phyloP scores from a whole-genome alignment of 371 early-diverging fungal species.

The Rhizopus delemar region DNA sequence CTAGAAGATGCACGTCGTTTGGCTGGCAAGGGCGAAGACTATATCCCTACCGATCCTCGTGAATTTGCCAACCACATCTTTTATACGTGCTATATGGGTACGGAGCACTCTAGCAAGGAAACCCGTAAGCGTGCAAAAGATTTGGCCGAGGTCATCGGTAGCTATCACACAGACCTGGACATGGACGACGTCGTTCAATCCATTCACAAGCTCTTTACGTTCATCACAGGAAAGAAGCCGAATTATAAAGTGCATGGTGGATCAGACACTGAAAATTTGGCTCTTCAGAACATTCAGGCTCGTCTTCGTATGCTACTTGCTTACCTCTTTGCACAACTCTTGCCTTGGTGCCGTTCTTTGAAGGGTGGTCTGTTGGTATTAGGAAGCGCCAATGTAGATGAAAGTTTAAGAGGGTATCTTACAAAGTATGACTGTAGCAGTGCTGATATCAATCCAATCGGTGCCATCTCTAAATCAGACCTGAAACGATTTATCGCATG shows the following conservation, averaged over 20 bases:
- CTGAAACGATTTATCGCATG: slow-evolving; percentile 81
- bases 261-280: slow-evolving; percentile 84
- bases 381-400: slow-evolving; percentile 96
- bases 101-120: slow-evolving; percentile 84
- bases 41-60: slow-evolving; percentile 75
- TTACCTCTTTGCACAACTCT: slow-evolving; percentile 92
- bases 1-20: slow-evolving; percentile 76
- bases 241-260: slow-evolving; percentile 87
- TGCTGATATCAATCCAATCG: slow-evolving; percentile 97
- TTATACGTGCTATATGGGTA: slow-evolving; percentile 96
- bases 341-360: slow-evolving; percentile 87
- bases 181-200: slow-evolving; percentile 86
- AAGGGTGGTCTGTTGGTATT: slow-evolving; percentile 85
- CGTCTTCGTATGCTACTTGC: slow-evolving; percentile 94
- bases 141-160: slow-evolving; percentile 84
- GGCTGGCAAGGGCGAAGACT: slow-evolving; percentile 54
- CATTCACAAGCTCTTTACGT: slow-evolving; percentile 72
- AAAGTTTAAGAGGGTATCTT: slow-evolving; percentile 93
- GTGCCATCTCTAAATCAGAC: slow-evolving; percentile 92
- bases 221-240: slow-evolving; percentile 82
- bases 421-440: slow-evolving; percentile 98
- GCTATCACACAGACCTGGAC: slow-evolving; percentile 86
- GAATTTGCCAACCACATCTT: slow-evolving; percentile 86
- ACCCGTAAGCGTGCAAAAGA: slow-evolving; percentile 81
- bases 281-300: slow-evolving; percentile 97